Percentiles rank a stretch among this genome's conserved stretches.
These are phyloP conservation scores for Thraustochytrium striatum DNA, from an alignment of 352 stramenopile genomes.

Conservation along the genomic window DNA sequence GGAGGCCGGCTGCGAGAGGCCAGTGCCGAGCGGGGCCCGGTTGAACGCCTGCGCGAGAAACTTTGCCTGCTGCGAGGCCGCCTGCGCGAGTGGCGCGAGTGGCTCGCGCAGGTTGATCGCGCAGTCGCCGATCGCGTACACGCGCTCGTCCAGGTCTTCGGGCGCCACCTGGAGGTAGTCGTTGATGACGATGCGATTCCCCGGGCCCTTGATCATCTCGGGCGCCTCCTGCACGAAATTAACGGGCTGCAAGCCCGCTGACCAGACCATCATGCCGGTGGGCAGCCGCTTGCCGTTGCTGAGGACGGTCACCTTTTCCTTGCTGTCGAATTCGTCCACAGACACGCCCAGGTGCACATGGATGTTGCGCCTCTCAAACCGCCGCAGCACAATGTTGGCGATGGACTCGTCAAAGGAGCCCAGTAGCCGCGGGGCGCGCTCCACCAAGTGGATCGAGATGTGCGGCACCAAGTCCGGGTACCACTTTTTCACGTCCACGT, in stretches of 20 bases:
- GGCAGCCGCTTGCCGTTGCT: constrained; percentile 60
- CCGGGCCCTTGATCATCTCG: constrained; percentile 46
- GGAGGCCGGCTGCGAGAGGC: not conserved
- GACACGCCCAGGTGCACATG: constrained; percentile 63
- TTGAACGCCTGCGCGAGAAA: constrained; percentile 53
- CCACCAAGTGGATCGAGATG: constrained; percentile 71
- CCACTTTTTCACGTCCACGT: constrained; percentile 75
- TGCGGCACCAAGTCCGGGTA: constrained; percentile 67
- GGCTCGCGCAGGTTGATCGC: constrained; percentile 74
- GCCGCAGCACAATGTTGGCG: constrained; percentile 62
- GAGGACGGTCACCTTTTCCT: constrained; percentile 55
- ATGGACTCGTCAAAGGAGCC: constrained; percentile 68
- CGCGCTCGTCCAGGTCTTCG: constrained; percentile 54
- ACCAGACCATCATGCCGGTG: constrained; percentile 72
- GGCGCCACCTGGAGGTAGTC: constrained; percentile 59
- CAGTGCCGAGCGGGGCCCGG: constrained; percentile 52
- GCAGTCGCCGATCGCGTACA: constrained; percentile 93
- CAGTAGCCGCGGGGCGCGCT: constrained; percentile 68
- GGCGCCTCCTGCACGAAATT: constrained; percentile 53
- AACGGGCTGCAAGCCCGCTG: constrained; percentile 60
- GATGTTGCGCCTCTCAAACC: constrained; percentile 66
- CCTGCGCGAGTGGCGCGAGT: constrained; percentile 83
- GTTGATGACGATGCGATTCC: constrained; percentile 65
- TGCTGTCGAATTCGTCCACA: constrained; percentile 55
- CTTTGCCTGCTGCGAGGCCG: constrained; percentile 67